Base-by-base conservation (phyloP, 495 filamentous ascomycete genomes). In the Hypoxylon perforatum region DNA sequence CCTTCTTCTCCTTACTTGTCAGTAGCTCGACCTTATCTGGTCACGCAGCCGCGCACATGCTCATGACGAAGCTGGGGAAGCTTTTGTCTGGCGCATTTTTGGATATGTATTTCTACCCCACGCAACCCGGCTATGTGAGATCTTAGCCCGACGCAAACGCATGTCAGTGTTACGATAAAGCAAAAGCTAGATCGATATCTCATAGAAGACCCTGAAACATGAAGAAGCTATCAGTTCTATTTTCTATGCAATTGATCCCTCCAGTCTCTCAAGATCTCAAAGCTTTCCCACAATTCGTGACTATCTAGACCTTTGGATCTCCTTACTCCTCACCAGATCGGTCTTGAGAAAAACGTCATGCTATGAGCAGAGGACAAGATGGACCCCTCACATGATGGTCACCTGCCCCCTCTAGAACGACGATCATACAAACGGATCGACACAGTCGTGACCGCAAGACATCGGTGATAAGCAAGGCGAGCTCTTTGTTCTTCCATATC, bases 341-440 rank as follows among this genome's bases (percentile, higher is more conserved):
- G 25, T 47, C 19, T 17, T n/a, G 17, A n/a, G 35, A 39, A 42
- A n/a, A 44, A 58, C 59, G 54, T 63, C 59, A 55, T 53, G 36
- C 10, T 44, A 22, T 45, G 36, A 41, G 44, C 42, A 22, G 42
- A 19, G 7, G 36, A 42, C 21, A 45, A 62, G 14, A 50, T 21
- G 17, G 41, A 1, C 35, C 28, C 48, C 58, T 58, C 65, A 49
- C 10, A 49, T 58, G 18, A 11, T 21, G 48, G 35, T 54, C 48
- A 62, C 28, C 58, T 53, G 53, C 47, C 36, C 25, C 57, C 19
- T 58, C 64, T 49, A 41, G 53, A 62, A 53, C 54, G 58, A 58
- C 41, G 58, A 59, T 45, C 49, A 56, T 39, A 38, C 12, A 4
- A 49, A 15, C 14, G 33, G 47, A 41, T 38, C 48, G 23, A 33